Conservation (phyloP, 1,139 yeast species). For the Pichia sp. region DNA sequence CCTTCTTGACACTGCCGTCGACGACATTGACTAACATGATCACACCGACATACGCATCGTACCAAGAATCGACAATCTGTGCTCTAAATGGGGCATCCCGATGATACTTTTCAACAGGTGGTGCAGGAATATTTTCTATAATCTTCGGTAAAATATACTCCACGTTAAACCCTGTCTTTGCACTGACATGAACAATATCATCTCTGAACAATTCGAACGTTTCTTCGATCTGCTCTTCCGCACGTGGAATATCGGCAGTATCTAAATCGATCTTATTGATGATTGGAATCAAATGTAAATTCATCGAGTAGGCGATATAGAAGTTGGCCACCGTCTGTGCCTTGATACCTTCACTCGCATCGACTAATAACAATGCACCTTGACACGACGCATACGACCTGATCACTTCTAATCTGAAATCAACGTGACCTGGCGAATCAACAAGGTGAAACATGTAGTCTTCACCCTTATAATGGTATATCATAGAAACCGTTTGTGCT, state of each 20-base stretch:
- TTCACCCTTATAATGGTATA: slow-evolving; percentile 64
- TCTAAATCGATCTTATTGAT: slow-evolving; percentile 91
- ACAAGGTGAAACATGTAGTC: slow-evolving; percentile 87
- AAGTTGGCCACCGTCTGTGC: slow-evolving; percentile 98
- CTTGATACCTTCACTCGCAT: slow-evolving; percentile 95
- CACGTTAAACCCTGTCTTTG: slow-evolving; percentile 86
- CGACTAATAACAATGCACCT: slow-evolving; percentile 88
- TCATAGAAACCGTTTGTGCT: slow-evolving; percentile 96
- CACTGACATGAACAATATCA: slow-evolving; percentile 85
- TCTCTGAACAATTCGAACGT: slow-evolving; percentile 78
- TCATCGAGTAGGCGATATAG: slow-evolving; percentile 84
- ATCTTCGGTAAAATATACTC: slow-evolving; percentile 75
- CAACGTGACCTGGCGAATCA: slow-evolving; percentile 99
- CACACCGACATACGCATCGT: slow-evolving; percentile 92
- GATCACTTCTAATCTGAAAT: slow-evolving; percentile 90
- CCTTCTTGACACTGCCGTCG: slow-evolving; percentile 75
- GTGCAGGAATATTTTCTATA: slow-evolving; percentile 69
- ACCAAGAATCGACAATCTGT: slow-evolving; percentile 94
- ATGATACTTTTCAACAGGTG: slow-evolving; percentile 52
- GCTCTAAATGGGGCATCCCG: slow-evolving; percentile 62
- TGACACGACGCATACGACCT: slow-evolving; percentile 95
- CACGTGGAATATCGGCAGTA: slow-evolving; percentile 79
- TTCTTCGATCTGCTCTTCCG: slow-evolving; percentile 78
- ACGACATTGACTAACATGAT: slow-evolving; percentile 81
- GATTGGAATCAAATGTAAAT: slow-evolving; percentile 79